Evolutionary conservation across 331 rosid species (phyloP), one percentile per base, ranked within the genome.

Genomic region (Prunus yedoensis): DNA sequence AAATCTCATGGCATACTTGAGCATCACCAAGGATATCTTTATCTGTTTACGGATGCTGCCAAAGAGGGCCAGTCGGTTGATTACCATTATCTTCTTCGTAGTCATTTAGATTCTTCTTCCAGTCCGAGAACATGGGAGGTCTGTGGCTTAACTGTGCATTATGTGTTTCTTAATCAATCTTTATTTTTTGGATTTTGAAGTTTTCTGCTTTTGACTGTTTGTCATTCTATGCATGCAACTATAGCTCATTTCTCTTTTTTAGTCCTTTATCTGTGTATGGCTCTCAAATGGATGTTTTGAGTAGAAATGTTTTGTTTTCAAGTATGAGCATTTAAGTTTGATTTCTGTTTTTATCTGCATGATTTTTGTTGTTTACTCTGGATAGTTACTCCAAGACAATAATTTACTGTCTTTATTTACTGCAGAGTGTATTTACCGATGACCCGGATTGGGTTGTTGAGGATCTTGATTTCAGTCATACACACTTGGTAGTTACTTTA

Each of bases 91-190:
- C 96, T 95, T 78, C 97, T 90, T 67, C 46, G 71, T 32, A 83
- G 97, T 71, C 87, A 83, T 16, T 78, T 78, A 66, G 84, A 85
- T 76, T 83, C 84, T 79, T 50, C 81, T 73, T 83, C 80, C 65
- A 79, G 73, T 84, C 81, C 91, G 64, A 89, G 96, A 81, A 79
- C 78, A 80, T 95, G 97, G 99, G 97, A 95, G 97, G 97, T 92
- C 72, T 65, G 87, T 83, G 79, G 43, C n/a, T 74, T 20, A 27
- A 35, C 72, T 17, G 11, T 25, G 4, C 54, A 7, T 28, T 14
- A 9, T 45, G 10, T 71, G 20, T 35, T 53, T 25, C 8, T 50
- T 7, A 8, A 47, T 6, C 27, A 49, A 53, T 16, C 65, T 52
- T 18, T 65, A 52, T 16, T 35, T 3, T 13, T 62, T 45, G 41